phyloP scores from a whole-genome alignment of 768 basidiomycete genomes.

The Lanmaoa rubissima region DNA sequence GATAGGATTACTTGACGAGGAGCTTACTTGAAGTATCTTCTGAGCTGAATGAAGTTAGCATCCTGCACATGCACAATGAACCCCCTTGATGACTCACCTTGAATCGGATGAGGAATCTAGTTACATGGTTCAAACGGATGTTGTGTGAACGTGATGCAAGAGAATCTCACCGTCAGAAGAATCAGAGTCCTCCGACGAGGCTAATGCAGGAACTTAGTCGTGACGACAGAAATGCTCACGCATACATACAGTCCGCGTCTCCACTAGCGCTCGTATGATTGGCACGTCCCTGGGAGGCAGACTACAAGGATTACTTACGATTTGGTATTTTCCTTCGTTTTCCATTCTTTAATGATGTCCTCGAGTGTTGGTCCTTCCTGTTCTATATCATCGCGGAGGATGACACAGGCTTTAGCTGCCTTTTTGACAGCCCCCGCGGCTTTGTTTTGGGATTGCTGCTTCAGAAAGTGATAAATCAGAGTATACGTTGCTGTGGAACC shows the following conservation, averaged over 20 bases:
- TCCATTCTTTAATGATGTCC: slow-evolving; percentile 68
- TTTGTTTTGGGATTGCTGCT: slow-evolving; percentile 61
- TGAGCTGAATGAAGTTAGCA: slow-evolving; percentile 15
- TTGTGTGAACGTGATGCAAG: not conserved
- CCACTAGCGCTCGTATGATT: slow-evolving; percentile 14
- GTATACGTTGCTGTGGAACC: slow-evolving; percentile 62
- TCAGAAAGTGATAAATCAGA: slow-evolving; percentile 72
- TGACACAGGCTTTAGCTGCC: slow-evolving; percentile 60
- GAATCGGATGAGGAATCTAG: slow-evolving; percentile 25
- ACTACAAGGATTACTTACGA: slow-evolving; percentile 23
- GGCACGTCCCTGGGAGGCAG: not conserved
- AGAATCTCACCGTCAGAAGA: slow-evolving; percentile 27
- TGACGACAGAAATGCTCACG: not conserved
- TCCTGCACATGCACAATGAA: slow-evolving; percentile 2
- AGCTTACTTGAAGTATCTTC: slow-evolving; percentile 17
- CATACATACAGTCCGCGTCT: slow-evolving; percentile 24
- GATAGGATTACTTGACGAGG: slow-evolving; percentile 7
- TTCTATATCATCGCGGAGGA: slow-evolving; percentile 54
- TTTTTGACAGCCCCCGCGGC: slow-evolving; percentile 74
- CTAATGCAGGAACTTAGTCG: slow-evolving; percentile 11
- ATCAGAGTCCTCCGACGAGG: slow-evolving; percentile 25
- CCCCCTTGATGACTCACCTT: slow-evolving; percentile 14
- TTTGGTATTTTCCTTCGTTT: slow-evolving; percentile 31
- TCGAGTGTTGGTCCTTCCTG: slow-evolving; percentile 56
- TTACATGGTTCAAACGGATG: not conserved